phyloP scores from a whole-genome alignment of 1,284 basidiomycete species.

The Prillingera fragicola region DNA sequence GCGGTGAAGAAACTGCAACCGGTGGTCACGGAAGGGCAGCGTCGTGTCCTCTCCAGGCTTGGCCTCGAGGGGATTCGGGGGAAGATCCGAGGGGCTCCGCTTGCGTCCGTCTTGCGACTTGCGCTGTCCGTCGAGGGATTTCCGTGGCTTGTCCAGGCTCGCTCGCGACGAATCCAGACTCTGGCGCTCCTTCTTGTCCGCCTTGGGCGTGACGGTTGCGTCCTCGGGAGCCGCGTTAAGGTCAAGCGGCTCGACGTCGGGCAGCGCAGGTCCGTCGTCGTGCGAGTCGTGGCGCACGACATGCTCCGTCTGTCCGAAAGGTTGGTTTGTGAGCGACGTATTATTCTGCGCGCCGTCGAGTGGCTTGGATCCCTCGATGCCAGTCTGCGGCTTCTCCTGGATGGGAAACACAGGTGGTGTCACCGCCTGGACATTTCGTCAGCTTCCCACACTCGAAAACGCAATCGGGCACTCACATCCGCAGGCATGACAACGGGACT shows the following conservation, averaged over 20 bases:
- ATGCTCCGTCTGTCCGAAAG: slow-evolving; percentile 42
- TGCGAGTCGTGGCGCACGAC: slow-evolving; percentile 21
- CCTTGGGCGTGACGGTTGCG: slow-evolving; percentile 1
- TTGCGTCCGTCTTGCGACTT: slow-evolving; percentile 1
- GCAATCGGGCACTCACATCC: slow-evolving; percentile 29
- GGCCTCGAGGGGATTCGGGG: slow-evolving; percentile 39
- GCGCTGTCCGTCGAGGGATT: background rate
- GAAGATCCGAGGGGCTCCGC: slow-evolving; percentile 6
- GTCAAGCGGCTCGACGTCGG: slow-evolving; percentile 47
- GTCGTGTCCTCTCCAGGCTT: slow-evolving; percentile 21
- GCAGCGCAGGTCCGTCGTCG: slow-evolving; percentile 12
- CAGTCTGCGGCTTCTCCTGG: background rate
- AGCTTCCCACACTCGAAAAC: background rate
- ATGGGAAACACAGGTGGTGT: background rate
- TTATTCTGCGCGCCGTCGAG: too few species aligned
- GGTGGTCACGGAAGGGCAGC: slow-evolving; percentile 26
- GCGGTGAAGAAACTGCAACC: slow-evolving; percentile 13
- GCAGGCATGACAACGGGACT: slow-evolving; percentile 67
- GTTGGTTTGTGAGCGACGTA: slow-evolving; percentile 35
- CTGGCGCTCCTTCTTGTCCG: background rate
- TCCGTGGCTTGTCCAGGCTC: background rate
- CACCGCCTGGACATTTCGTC: background rate
- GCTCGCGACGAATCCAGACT: background rate
- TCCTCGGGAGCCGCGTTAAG: slow-evolving; percentile 28
- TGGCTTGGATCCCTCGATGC: background rate